A percentile compares a stretch with the other conserved stretches of the same genome.
Evolutionary conservation across 768 basidiomycete species (phyloP).

Genomic region (Leucogyrophana mollusca): DNA sequence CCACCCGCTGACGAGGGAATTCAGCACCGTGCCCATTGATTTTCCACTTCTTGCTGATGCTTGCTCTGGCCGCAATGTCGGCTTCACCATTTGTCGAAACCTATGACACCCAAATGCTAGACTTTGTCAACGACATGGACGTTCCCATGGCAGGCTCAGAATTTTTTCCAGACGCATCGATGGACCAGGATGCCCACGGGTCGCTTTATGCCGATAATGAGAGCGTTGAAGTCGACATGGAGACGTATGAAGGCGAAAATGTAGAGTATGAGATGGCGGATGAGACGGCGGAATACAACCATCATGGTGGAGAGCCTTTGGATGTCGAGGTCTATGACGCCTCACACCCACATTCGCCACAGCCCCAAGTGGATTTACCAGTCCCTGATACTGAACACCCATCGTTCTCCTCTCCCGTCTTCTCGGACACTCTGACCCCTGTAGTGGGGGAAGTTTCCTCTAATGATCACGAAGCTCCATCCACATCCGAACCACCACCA

Average conservation of each 20-base stretch:
- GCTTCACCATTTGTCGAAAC: conserved; percentile 39
- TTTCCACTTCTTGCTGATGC: conserved; percentile 12
- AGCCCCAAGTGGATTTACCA: conserved; percentile 11
- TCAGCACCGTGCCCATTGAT: conserved; percentile 12
- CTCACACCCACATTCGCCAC: conserved; percentile 31
- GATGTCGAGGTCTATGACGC: conserved; percentile 44
- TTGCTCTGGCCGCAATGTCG: conserved; percentile 21
- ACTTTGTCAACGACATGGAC: conserved; percentile 56
- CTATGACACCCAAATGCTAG: conserved; percentile 65
- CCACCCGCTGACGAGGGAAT: conserved; percentile 11
- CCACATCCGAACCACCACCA: too few relatives aligned
- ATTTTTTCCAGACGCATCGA: conserved; percentile 49
- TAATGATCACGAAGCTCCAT: not conserved
- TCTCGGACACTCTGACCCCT: not conserved
- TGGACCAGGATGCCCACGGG: conserved; percentile 56
- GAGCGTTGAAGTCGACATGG: conserved; percentile 69
- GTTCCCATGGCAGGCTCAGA: conserved; percentile 44
- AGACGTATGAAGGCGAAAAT: conserved; percentile 45
- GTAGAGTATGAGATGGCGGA: conserved; percentile 48
- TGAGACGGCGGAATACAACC: conserved; percentile 26
- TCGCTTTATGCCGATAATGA: conserved; percentile 30
- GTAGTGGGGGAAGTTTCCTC: not conserved
- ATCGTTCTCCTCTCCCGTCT: not conserved
- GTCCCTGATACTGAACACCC: conserved; percentile 1
- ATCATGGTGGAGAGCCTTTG: conserved; percentile 25